phyloP scores from a whole-genome alignment of 176 grass and related monocot genomes.

The Zea mays region Zm-B73-REFERENCE-NAM-5.0 NC_050102.1:9697501-9698000 shows the following conservation, averaged over 20 bases:
- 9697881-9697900: constrained; percentile 1
- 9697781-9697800: constrained; percentile 77
- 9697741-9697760: constrained; percentile 60
- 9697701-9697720: constrained; percentile 48
- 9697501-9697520: constrained; percentile 18
- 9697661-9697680: constrained; percentile 19
- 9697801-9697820: constrained; percentile 94
- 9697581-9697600: constrained; percentile 80
- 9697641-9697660: constrained; percentile 30
- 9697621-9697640: constrained; percentile 59
- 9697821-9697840: constrained; percentile 69
- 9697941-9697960: constrained; percentile 7
- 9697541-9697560: constrained; percentile 48
- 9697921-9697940: background rate
- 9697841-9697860: constrained; percentile 29
- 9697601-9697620: constrained; percentile 81
- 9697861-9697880: constrained; percentile 10
- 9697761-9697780: constrained; percentile 68
- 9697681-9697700: background rate
- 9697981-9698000: constrained; percentile 19
- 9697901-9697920: background rate
- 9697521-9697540: constrained; percentile 17
- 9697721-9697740: constrained; percentile 66
- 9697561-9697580: constrained; percentile 83
- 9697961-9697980: constrained; percentile 11